These are phyloP conservation scores for Phlebopus sp. DNA, from an alignment of 1,284 basidiomycete genomes.

Conservation along the genomic window DNA sequence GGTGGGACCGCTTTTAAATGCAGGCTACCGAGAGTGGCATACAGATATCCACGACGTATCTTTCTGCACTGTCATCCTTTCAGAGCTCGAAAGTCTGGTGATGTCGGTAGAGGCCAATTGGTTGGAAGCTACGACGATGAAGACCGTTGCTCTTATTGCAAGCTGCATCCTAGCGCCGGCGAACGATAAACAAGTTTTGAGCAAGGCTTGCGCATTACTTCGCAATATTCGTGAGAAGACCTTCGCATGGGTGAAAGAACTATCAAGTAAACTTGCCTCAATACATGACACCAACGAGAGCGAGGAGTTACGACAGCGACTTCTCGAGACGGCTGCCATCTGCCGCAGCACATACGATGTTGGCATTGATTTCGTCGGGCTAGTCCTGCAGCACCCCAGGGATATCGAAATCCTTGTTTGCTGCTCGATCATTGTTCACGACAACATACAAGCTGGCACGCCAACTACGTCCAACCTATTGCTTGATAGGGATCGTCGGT, in stretches of 20 bases:
- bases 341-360: constrained; percentile 43
- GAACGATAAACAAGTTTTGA: constrained; percentile 5
- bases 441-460: constrained; percentile 26
- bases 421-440: constrained; percentile 34
- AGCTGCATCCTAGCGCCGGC: constrained; percentile 35
- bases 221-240: constrained; percentile 30
- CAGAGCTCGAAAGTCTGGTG: constrained; percentile 32
- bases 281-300: constrained; percentile 17
- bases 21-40: constrained; percentile 33
- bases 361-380: constrained; percentile 3
- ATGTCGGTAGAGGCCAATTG: constrained; percentile 39
- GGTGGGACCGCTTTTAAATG: constrained; percentile 32
- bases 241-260: constrained; percentile 37
- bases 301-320: constrained; percentile 22
- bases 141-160: constrained; percentile 34
- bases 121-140: constrained; percentile 38
- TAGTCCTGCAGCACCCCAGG: constrained; percentile 16
- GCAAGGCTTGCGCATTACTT: constrained; percentile 26
- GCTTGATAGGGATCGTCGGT: constrained; percentile 26
- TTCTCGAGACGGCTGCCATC: constrained; percentile 36
- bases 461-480: constrained; percentile 14
- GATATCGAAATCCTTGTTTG: constrained; percentile 34
- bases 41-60: constrained; percentile 24
- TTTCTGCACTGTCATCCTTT: constrained; percentile 37
- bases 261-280: constrained; percentile 24